Percentiles rank a stretch among this genome's conserved stretches.
These are phyloP conservation scores for Neurospora sp. DNA, from an alignment of 495 filamentous ascomycete genomes.

Conservation along the genomic window DNA sequence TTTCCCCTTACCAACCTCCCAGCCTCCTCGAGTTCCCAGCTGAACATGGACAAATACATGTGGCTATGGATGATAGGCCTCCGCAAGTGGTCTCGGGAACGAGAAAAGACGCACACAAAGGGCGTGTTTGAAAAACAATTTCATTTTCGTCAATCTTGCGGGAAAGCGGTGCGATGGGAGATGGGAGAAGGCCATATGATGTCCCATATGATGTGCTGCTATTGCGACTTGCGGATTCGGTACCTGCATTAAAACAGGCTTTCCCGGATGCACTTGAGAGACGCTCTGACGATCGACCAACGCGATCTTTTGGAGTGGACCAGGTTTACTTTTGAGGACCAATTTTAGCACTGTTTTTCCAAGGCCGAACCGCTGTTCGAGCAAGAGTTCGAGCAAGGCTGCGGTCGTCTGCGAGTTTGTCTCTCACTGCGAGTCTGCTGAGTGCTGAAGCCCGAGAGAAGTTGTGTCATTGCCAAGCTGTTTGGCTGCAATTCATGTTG, in stretches of 20 bases:
- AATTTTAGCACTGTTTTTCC: not conserved
- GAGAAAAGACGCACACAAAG: not conserved
- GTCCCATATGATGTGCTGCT: not conserved
- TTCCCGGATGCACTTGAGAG: not conserved
- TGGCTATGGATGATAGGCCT: not conserved
- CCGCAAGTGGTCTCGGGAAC: not conserved
- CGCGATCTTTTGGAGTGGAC: not conserved
- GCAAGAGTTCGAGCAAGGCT: not conserved
- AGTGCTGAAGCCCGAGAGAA: not conserved
- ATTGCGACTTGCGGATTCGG: not conserved
- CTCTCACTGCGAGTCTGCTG: not conserved
- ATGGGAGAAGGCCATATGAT: not conserved
- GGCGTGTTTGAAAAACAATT: not conserved
- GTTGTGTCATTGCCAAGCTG: not conserved
- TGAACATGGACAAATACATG: not conserved
- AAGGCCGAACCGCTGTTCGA: not conserved
- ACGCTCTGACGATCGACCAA: not conserved
- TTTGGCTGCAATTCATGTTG: not conserved
- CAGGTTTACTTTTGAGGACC: not conserved
- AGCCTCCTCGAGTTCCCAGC: not conserved
- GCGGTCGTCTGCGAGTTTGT: not conserved
- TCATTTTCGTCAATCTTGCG: not conserved
- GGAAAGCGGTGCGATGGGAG: not conserved
- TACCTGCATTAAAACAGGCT: not conserved
- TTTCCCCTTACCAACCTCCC: not conserved